phyloP scores from a whole-genome alignment of 2,329 filamentous ascomycete genomes.

The Talaromyces funiculosus region DNA sequence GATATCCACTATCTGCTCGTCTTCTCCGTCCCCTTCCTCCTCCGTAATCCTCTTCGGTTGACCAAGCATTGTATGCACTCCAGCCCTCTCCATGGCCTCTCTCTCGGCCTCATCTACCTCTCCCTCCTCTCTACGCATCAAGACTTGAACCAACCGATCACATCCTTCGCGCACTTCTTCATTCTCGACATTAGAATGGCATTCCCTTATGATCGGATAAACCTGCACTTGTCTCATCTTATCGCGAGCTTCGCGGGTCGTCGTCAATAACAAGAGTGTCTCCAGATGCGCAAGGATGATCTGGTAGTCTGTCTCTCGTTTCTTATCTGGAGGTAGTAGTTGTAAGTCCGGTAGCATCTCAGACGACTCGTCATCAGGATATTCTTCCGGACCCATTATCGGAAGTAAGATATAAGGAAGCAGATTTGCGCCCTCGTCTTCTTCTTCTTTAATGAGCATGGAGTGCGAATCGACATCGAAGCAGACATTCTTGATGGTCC shows the following conservation, averaged over 20 bases:
- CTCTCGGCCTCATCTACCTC: slow-evolving; percentile 39
- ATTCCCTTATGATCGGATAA: slow-evolving; percentile 84
- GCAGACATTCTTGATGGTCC: slow-evolving; percentile 87
- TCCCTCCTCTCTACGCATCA: slow-evolving; percentile 73
- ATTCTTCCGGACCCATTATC: slow-evolving; percentile 82
- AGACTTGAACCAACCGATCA: slow-evolving; percentile 81
- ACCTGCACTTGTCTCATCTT: slow-evolving; percentile 70
- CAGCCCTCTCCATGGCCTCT: slow-evolving; percentile 37
- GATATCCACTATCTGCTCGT: slow-evolving; percentile 42
- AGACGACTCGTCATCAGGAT: slow-evolving; percentile 76
- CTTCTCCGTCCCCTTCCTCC: slow-evolving; percentile 30
- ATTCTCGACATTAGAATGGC: slow-evolving; percentile 70
- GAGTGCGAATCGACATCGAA: slow-evolving; percentile 74
- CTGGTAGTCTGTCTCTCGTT: slow-evolving; percentile 67
- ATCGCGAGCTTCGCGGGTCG: slow-evolving; percentile 68
- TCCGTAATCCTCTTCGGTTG: slow-evolving; percentile 11
- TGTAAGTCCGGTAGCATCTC: slow-evolving; percentile 87
- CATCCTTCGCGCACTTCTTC: slow-evolving; percentile 78
- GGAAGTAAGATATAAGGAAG: slow-evolving; percentile 85
- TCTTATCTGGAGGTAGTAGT: slow-evolving; percentile 81
- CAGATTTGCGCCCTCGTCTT: slow-evolving; percentile 57
- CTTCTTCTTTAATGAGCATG: slow-evolving; percentile 62
- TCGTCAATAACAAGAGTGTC: slow-evolving; percentile 76
- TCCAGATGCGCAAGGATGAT: slow-evolving; percentile 87
- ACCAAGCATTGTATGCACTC: slow-evolving; percentile 33